Evolutionary conservation across 805 yeast genomes (phyloP), one percentile per base, ranked within the genome.

Genomic region (Starmerella khaoyaiensis): DNA sequence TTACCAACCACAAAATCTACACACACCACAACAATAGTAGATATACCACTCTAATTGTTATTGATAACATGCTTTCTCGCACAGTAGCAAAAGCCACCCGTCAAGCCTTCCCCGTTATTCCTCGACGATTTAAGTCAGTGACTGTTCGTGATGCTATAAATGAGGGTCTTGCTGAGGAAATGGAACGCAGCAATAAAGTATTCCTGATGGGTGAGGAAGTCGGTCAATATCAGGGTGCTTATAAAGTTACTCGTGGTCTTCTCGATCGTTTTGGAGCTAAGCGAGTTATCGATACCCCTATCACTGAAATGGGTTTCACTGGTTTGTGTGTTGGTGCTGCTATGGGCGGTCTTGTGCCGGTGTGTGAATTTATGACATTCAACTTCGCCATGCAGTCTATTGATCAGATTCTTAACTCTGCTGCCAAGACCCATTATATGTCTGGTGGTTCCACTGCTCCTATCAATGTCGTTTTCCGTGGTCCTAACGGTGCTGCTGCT

Each of bases 311-410:
- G 90, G 99, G 99, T 40, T 87, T 86, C 69, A 76, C 95, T 34
- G 96, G 96, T 57, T 65, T 86, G 48, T 78, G 93, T 53, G 93
- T 82, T 31, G 96, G 96, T 62, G 84, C 95, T 28, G 90, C 95
- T n/a, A 73, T 86, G 57, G 83, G 87, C 40, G 96, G 96, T 35
- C 74, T 90, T 59, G 83, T 82, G 65, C 99, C 99, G 51, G 75
- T 90, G 53, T 83, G 90, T 59, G 99, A 90, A 68, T 90, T 90
- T 66, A 90, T 90, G 99, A 87, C 97, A 18, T 84, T 87, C 69
- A 90, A 90, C 74, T 90, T 90, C 61, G 96, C 99, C 56, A 87
- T 90, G 98, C 99, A 90, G 69, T 80, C 98, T 50, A 90, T 90
- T 60, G 99, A 90, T 64, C 97, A 90, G 53, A 90, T 90, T 63